These are phyloP conservation scores for Claviceps purpurea DNA, from an alignment of 2,329 filamentous ascomycete species.

Conservation along the genomic window DNA sequence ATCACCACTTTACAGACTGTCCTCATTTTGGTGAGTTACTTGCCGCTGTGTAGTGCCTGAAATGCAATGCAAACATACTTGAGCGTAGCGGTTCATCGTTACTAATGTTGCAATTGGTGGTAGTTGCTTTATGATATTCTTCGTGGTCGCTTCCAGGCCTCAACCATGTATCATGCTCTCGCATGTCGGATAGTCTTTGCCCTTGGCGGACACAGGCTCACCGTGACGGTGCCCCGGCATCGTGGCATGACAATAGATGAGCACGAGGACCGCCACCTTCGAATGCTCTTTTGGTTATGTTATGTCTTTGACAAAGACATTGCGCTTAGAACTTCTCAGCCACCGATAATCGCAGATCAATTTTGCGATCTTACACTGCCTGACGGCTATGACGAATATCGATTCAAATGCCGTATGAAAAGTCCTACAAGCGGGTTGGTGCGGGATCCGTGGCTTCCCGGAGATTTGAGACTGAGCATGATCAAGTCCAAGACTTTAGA, in stretches of 20 bases:
- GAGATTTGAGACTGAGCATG: slow-evolving; percentile 33
- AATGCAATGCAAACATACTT: not conserved
- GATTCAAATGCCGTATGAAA: slow-evolving; percentile 7
- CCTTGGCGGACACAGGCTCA: slow-evolving; percentile 30
- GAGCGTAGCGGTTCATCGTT: not conserved
- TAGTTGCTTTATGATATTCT: slow-evolving; percentile 30
- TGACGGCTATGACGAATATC: slow-evolving; percentile 15
- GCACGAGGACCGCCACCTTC: slow-evolving; percentile 20
- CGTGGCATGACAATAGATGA: slow-evolving; percentile 10
- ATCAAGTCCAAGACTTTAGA: slow-evolving; percentile 37
- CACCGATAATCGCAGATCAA: slow-evolving; percentile 34
- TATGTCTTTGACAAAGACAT: slow-evolving; percentile 44
- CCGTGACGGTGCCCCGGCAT: slow-evolving; percentile 5
- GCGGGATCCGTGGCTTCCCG: slow-evolving; percentile 24
- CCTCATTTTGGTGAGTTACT: slow-evolving; percentile 31
- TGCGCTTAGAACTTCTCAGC: slow-evolving; percentile 37
- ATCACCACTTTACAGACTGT: slow-evolving; percentile 30
- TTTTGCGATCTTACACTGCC: slow-evolving; percentile 40
- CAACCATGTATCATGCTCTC: slow-evolving; percentile 28
- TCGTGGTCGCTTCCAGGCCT: slow-evolving; percentile 31
- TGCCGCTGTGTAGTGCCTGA: too few species aligned
- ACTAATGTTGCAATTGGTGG: not conserved
- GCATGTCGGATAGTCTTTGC: slow-evolving; percentile 34
- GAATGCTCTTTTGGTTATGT: slow-evolving; percentile 39
- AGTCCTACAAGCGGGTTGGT: not conserved